Base-by-base conservation (phyloP, 805 yeast genomes). In the Cephaloascus fragrans region DNA sequence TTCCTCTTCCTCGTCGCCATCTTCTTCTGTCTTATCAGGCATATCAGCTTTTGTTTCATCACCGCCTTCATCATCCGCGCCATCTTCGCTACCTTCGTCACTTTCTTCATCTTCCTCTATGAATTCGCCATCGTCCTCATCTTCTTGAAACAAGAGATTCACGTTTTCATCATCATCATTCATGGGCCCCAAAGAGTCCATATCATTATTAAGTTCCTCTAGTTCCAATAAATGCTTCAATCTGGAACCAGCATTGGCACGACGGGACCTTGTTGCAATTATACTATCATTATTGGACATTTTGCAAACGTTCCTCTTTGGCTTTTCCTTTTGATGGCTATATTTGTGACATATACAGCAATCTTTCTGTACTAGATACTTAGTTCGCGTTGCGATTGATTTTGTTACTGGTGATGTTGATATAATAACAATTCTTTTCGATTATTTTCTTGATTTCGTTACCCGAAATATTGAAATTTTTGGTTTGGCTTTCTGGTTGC, bases 191-290 rank as follows among this genome's bases (percentile, higher is more conserved):
- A 62, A 53, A 5, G 33, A 31, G 8, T n/a, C 33, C n/a, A 41
- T 38, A 4, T 56, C 62, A 2, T 57, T 47, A 6, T 62, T 53
- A 36, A 75, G 81, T 45, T 75, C 83, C 48, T 80, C 95, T 20
- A 84, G 70, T 42, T 78, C 83, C 16, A 93, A 62, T 43, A 93
- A 69, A 41, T 77, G 77, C 50, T 76, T 75, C 54, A 93, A 65
- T 39, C 93, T 69, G 38, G 85, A 82, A 14, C 98, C 98, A 2
- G 98, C 98, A 61, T 90, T 93, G 34, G 87, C 59, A 39, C 98
- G 75, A 46, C 86, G 69, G 43, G 76, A 63, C 44, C 97, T 73
- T 3, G 95, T 81, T 17, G 83, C 77, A 48, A 83, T 82, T 40
- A 87, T 67, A 49, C 75, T 70, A 35, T 79, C 82, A 29, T 67